Evolutionary conservation across 148 eudicot genomes (phyloP).

Genomic region (Camellia granthamiana): DNA sequence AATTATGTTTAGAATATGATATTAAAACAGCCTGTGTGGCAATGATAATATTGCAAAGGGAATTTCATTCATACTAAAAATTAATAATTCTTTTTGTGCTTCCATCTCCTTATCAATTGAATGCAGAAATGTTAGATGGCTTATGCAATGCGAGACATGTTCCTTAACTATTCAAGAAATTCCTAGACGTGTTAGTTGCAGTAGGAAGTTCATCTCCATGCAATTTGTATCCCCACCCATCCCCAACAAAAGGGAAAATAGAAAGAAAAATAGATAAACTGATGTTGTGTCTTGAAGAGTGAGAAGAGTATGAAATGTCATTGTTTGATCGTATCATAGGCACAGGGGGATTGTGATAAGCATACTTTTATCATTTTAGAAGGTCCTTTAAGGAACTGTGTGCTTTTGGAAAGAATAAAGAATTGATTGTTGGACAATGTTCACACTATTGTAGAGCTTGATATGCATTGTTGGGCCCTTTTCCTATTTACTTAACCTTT

Average conservation of each 20-base stretch:
- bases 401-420: too few species aligned
- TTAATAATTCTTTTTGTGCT: background rate
- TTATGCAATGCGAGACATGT: background rate
- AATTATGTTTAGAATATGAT: background rate
- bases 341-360: background rate
- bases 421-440: too few species aligned
- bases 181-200: background rate
- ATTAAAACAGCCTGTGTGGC: background rate
- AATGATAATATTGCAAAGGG: background rate
- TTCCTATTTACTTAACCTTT: too few species aligned
- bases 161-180: background rate
- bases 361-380: background rate
- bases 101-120: conserved; percentile 1
- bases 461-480: too few species aligned
- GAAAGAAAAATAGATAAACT: background rate
- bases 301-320: background rate
- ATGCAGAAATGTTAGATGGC: background rate
- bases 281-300: background rate
- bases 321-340: background rate
- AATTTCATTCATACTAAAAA: background rate
- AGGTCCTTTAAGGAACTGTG: background rate
- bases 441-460: too few species aligned
- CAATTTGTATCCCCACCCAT: background rate
- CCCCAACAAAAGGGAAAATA: background rate
- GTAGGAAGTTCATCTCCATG: background rate